These are phyloP conservation scores for Nymphaea colorata DNA, from an alignment of 164 flowering plant genomes.

Conservation along the genomic window DNA sequence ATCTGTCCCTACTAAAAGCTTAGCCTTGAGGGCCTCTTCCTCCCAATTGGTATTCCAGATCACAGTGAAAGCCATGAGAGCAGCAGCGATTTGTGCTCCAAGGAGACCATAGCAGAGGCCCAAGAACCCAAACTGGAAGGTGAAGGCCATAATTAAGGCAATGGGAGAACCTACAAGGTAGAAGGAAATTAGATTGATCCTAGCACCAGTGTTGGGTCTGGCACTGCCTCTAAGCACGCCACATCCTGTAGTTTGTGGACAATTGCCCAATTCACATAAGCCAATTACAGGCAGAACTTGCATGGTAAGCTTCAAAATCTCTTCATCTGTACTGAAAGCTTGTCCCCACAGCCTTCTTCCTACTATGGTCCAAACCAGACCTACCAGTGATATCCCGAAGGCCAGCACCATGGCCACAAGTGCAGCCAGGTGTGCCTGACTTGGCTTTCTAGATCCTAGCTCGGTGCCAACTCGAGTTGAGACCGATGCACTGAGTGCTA, in stretches of 20 bases:
- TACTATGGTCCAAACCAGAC: conserved; percentile 45
- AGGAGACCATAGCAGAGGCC: conserved; percentile 91
- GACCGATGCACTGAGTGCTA: conserved; percentile 52
- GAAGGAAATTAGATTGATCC: conserved; percentile 70
- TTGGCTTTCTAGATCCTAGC: conserved; percentile 69
- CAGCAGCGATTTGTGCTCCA: conserved; percentile 74
- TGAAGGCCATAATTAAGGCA: conserved; percentile 47
- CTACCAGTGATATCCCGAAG: conserved; percentile 26
- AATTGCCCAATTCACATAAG: conserved; percentile 78
- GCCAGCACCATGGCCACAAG: conserved; percentile 36
- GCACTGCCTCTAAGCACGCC: conserved; percentile 86
- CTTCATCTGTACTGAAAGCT: conserved; percentile 57
- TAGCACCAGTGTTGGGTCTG: conserved; percentile 57
- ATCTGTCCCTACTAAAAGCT: conserved; percentile 22
- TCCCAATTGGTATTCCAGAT: conserved; percentile 74
- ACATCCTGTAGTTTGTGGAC: conserved; percentile 90
- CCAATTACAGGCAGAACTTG: conserved; percentile 70
- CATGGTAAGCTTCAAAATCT: conserved; percentile 44
- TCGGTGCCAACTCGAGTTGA: conserved; percentile 79
- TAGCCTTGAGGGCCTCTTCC: conserved; percentile 50
- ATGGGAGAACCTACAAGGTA: conserved; percentile 83
- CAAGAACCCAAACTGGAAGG: conserved; percentile 37
- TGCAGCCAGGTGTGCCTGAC: conserved; percentile 48
- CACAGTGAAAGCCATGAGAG: conserved; percentile 41
- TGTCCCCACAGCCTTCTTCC: conserved; percentile 59